phyloP scores from a whole-genome alignment of 2,329 filamentous ascomycete species.

The Clonostachys byssicola region DNA sequence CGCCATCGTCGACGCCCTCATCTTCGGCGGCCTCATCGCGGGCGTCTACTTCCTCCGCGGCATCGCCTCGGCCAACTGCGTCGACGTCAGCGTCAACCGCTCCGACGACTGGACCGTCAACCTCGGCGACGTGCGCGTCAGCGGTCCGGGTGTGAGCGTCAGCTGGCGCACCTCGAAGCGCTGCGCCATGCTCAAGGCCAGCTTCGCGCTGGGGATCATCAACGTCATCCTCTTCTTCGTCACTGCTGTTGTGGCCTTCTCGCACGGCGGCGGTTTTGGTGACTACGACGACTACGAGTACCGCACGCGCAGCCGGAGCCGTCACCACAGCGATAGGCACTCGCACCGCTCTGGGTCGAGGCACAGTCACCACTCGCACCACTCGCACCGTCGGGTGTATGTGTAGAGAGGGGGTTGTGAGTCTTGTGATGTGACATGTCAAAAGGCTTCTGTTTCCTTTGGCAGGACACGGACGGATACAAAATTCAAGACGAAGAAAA shows the following conservation, averaged over 20 bases:
- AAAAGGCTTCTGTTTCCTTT: background rate
- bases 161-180: constrained; percentile 59
- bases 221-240: constrained; percentile 76
- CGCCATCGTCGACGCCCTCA: constrained; percentile 53
- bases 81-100: constrained; percentile 49
- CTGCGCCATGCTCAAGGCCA: constrained; percentile 89
- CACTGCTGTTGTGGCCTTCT: constrained; percentile 66
- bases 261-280: constrained; percentile 44
- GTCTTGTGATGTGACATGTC: too few species aligned
- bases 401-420: constrained; percentile 24
- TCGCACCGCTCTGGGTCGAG: constrained; percentile 28
- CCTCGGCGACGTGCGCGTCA: constrained; percentile 58
- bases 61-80: constrained; percentile 64
- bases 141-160: constrained; percentile 44
- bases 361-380: constrained; percentile 32
- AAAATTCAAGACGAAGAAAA: background rate
- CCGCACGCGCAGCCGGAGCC: constrained; percentile 22
- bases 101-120: constrained; percentile 48
- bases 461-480: background rate
- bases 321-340: constrained; percentile 30
- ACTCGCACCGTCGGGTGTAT: constrained; percentile 48
- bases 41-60: constrained; percentile 55
- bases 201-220: constrained; percentile 88
- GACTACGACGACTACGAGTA: constrained; percentile 11
- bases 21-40: constrained; percentile 62